Base-by-base conservation (phyloP, 306 rosid species). In the Gillenia trifoliata region DNA sequence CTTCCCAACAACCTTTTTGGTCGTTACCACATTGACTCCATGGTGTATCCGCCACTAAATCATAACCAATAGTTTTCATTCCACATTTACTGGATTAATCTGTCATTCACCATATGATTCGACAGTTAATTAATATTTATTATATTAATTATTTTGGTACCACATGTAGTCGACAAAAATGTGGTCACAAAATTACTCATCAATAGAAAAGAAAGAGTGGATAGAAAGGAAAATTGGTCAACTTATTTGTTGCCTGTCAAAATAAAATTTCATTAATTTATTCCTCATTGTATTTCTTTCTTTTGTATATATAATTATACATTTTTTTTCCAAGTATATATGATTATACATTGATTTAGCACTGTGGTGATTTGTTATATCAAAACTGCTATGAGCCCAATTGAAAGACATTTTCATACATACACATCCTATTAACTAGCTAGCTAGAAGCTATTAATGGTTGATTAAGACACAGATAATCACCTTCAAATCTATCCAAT, bases 401-500 rank as follows among this genome's bases (percentile, higher is more conserved):
- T 62, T 62, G 12, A 62, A 64, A 29, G 12, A 28, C n/a, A 8
- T 4, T 26, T 45, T 45, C 52, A 15, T 45, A 4, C 40, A 20
- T 68, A 56, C 28, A 41, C 66, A 19, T 16, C 56, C 6, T 26
- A 59, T 6, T 57, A 16, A 25, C 60, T 54, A 29, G 22, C 66
- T 54, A 77, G 71, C 34, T 25, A 19, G 78, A 59, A 45, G 68
- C 52, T 20, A 13, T 33, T 29, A 26, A 64, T 50, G 41, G 17
- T 28, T 12, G 20, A 71, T 64, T 16, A 64, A 3, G 17, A 54
- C 66, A 16, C 5, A 11, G 4, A 22, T 17, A 57, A 52, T 36
- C 77, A 69, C 28, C 38, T 26, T 83, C 50, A 59, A 64, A 72
- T 13, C 75, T 10, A 56, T 72, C 31, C 64, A 93, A 79, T 64